Evolutionary conservation across 257 asterid species (phyloP).

Genomic region (Salvia hispanica): DNA sequence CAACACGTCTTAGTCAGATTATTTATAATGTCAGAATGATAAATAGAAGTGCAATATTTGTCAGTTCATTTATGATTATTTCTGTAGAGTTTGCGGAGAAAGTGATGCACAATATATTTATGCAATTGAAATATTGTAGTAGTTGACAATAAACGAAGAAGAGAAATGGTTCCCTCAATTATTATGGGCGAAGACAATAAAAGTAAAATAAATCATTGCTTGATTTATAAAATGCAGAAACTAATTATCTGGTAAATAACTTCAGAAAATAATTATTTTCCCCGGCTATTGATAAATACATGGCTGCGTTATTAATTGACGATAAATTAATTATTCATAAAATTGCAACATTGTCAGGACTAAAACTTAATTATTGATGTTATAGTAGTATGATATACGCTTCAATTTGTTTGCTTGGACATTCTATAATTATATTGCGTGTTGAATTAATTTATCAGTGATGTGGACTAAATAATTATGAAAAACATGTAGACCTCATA

Average conservation of each 20-base stretch:
- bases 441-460: background rate
- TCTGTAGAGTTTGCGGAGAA: background rate
- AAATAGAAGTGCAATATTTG: background rate
- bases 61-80: background rate
- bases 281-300: background rate
- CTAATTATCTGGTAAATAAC: too few relatives aligned
- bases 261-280: too few relatives aligned
- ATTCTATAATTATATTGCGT: background rate
- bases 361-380: too few relatives aligned
- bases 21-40: slow-evolving; percentile 22
- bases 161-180: background rate
- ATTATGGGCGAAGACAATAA: background rate
- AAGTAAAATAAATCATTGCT: background rate
- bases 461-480: background rate
- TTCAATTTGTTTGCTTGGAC: too few relatives aligned
- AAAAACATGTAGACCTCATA: background rate
- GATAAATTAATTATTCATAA: background rate
- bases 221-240: too few relatives aligned
- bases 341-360: background rate
- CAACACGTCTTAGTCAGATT: slow-evolving; percentile 23
- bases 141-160: background rate
- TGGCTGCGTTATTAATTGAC: background rate
- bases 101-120: slow-evolving; percentile 16
- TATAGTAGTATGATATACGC: too few relatives aligned
- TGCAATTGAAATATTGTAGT: background rate